Percentiles rank a stretch among this genome's conserved stretches.
Conservation (phyloP, 2,329 filamentous ascomycete species). For the Beauveria sp. region DNA sequence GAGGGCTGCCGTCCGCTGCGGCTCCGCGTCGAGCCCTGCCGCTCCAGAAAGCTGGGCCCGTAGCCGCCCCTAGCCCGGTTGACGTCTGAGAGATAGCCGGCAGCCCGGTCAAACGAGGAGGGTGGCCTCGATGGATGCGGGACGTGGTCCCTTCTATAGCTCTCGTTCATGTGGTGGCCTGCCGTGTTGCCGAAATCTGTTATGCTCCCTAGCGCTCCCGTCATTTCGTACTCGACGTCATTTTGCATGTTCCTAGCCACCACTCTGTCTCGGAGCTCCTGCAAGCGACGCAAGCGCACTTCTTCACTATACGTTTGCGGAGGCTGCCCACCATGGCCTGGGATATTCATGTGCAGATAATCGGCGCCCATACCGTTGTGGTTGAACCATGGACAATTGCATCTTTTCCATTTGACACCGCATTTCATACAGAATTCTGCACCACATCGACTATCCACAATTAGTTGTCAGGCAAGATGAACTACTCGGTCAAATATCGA, state of each 20-base stretch:
- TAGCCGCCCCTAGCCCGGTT: slow-evolving; percentile 35
- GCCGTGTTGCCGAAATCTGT: slow-evolving; percentile 43
- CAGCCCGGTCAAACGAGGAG: slow-evolving; percentile 20
- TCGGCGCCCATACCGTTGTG: slow-evolving; percentile 49
- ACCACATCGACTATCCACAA: slow-evolving; percentile 54
- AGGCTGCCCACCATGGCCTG: slow-evolving; percentile 25
- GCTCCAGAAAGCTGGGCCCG: slow-evolving; percentile 38
- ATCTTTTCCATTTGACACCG: slow-evolving; percentile 73
- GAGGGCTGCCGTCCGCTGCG: slow-evolving; percentile 4
- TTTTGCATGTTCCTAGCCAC: slow-evolving; percentile 28
- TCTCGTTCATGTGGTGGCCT: slow-evolving; percentile 54
- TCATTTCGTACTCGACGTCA: slow-evolving; percentile 28
- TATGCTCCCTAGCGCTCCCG: slow-evolving; percentile 27
- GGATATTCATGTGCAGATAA: slow-evolving; percentile 43
- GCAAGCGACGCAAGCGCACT: slow-evolving; percentile 35
- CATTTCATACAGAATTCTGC: slow-evolving; percentile 87
- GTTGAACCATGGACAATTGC: slow-evolving; percentile 76
- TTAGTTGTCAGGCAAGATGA: slow-evolving; percentile 14
- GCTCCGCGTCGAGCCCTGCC: slow-evolving; percentile 39
- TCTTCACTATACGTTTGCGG: slow-evolving; percentile 39
- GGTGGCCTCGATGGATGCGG: slow-evolving; percentile 17
- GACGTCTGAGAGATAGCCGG: slow-evolving; percentile 37
- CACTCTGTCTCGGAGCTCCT: slow-evolving; percentile 40
- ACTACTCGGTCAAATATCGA: slow-evolving; percentile 9
- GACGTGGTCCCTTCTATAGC: slow-evolving; percentile 34